phyloP scores from a whole-genome alignment of 2,329 filamentous ascomycete genomes.

The Akanthomyces uredinophilus region DNA sequence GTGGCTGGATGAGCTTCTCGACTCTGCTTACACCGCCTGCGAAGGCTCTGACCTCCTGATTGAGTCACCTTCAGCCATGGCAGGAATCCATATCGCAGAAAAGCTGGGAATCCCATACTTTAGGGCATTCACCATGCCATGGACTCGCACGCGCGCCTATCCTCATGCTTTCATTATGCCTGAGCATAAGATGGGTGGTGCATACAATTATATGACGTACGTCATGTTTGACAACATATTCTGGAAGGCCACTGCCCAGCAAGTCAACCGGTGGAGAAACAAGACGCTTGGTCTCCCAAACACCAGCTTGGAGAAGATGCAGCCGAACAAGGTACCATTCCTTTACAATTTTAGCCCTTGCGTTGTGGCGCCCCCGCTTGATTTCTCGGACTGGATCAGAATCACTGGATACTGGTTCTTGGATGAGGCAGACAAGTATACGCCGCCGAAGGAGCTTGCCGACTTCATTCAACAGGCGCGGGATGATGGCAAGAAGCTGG shows the following conservation, averaged over 20 bases:
- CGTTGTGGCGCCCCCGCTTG: conserved; percentile 88
- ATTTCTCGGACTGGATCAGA: conserved; percentile 96
- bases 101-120: conserved; percentile 92
- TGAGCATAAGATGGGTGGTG: conserved; percentile 88
- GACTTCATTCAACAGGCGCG: conserved; percentile 82
- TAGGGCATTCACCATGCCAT: conserved; percentile 96
- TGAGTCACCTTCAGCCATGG: conserved; percentile 95
- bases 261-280: conserved; percentile 90
- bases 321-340: conserved; percentile 96
- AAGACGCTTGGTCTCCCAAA: conserved; percentile 70
- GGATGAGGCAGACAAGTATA: conserved; percentile 67
- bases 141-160: conserved; percentile 92
- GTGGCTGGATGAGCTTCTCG: conserved; percentile 89
- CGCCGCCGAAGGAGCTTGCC: conserved; percentile 68
- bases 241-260: conserved; percentile 87
- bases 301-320: conserved; percentile 84
- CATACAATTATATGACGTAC: conserved; percentile 93
- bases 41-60: conserved; percentile 86
- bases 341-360: conserved; percentile 94
- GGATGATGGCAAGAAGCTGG: conserved; percentile 78
- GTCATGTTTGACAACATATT: conserved; percentile 96
- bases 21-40: conserved; percentile 76
- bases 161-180: conserved; percentile 94
- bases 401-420: conserved; percentile 99
- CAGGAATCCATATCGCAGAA: conserved; percentile 94